Conservation (phyloP, 768 basidiomycete species). For the Pleurotus djamor region DNA sequence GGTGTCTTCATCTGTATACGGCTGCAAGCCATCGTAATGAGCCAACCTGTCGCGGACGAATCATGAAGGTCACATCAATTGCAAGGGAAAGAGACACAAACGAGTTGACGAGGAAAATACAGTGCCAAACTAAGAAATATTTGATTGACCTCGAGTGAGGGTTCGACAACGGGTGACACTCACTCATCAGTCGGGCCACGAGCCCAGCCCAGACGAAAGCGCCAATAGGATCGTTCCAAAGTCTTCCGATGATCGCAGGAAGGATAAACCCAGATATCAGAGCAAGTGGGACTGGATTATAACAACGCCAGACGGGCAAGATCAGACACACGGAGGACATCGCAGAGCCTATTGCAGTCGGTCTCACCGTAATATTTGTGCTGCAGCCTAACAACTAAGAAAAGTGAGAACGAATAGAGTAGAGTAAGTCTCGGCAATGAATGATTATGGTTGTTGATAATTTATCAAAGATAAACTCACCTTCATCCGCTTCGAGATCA, state of each 20-base stretch:
- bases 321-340: neutral
- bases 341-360: neutral
- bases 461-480: slow-evolving; percentile 31
- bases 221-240: slow-evolving; percentile 61
- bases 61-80: neutral
- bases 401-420: neutral
- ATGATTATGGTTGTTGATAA: neutral
- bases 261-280: slow-evolving; percentile 56
- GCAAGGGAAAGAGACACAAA: slow-evolving; percentile 22
- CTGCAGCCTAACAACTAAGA: slow-evolving; percentile 64
- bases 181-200: slow-evolving; percentile 58
- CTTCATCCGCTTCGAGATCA: slow-evolving; percentile 68
- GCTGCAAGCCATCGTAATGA: slow-evolving; percentile 81
- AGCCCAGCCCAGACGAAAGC: slow-evolving; percentile 72
- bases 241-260: slow-evolving; percentile 50
- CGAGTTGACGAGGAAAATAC: slow-evolving; percentile 72
- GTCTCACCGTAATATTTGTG: slow-evolving; percentile 61
- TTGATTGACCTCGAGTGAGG: neutral
- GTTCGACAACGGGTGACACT: slow-evolving; percentile 18
- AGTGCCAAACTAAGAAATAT: slow-evolving; percentile 59
- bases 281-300: slow-evolving; percentile 51
- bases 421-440: neutral
- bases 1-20: slow-evolving; percentile 78
- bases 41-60: slow-evolving; percentile 45
- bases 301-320: neutral